A percentile compares a stretch with the other conserved stretches of the same genome.
These are phyloP conservation scores for Selenicereus undatus DNA, from an alignment of 148 eudicot species.

Conservation along the genomic window DNA sequence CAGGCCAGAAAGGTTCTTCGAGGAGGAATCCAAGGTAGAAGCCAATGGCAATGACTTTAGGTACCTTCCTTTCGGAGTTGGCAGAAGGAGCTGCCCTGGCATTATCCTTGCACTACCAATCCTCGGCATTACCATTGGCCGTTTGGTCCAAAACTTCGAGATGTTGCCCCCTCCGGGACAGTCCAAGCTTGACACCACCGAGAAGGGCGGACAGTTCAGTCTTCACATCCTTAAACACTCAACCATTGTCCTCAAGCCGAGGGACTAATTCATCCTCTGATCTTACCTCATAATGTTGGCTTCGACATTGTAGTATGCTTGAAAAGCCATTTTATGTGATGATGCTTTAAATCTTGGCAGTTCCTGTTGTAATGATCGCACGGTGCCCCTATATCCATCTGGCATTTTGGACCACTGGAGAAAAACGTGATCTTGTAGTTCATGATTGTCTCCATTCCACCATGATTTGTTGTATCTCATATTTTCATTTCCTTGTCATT, in stretches of 20 bases:
- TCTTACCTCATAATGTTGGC: too few relatives aligned
- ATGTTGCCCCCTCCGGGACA: slow-evolving; percentile 76
- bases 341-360: too few relatives aligned
- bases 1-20: slow-evolving; percentile 82
- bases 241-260: slow-evolving; percentile 62
- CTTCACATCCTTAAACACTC: slow-evolving; percentile 65
- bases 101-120: slow-evolving; percentile 80
- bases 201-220: slow-evolving; percentile 79
- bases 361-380: too few relatives aligned
- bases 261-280: slow-evolving; percentile 6
- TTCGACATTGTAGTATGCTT: too few relatives aligned
- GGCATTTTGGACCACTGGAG: too few relatives aligned
- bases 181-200: slow-evolving; percentile 59
- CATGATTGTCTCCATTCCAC: too few relatives aligned
- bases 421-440: too few relatives aligned
- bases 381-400: too few relatives aligned
- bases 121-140: slow-evolving; percentile 68
- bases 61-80: slow-evolving; percentile 79
- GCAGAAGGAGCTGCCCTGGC: slow-evolving; percentile 88
- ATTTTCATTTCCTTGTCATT: too few relatives aligned
- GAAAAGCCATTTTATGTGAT: too few relatives aligned
- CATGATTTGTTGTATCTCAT: too few relatives aligned
- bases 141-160: slow-evolving; percentile 79
- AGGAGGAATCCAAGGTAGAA: slow-evolving; percentile 79
- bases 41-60: slow-evolving; percentile 78